These are phyloP conservation scores for Xanthoconium stramineum DNA, from an alignment of 768 basidiomycete species.

Conservation along the genomic window DNA sequence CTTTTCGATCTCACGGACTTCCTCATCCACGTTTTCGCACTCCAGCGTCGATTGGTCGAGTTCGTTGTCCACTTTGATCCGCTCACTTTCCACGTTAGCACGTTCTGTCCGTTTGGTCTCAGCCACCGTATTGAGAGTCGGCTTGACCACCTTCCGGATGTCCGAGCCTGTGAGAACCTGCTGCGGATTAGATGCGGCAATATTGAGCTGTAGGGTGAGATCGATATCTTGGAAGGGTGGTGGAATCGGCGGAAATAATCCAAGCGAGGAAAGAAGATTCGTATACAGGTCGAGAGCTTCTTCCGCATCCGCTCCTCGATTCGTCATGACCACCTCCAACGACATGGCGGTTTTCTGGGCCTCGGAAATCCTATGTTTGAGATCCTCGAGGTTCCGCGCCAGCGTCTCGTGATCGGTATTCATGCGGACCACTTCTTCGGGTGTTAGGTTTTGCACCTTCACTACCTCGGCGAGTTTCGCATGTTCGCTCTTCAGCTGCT, in stretches of 20 bases:
- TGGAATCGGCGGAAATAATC: constrained; percentile 71
- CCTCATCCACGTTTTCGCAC: constrained; percentile 80
- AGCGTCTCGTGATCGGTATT: constrained; percentile 84
- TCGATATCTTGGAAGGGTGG: constrained; percentile 70
- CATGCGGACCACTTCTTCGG: constrained; percentile 90
- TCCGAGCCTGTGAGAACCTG: constrained; percentile 68
- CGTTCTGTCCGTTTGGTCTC: constrained; percentile 70
- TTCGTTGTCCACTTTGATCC: constrained; percentile 78
- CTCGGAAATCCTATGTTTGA: constrained; percentile 72
- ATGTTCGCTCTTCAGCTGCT: constrained; percentile 63
- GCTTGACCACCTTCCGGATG: constrained; percentile 70
- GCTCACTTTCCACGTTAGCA: constrained; percentile 69
- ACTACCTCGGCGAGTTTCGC: constrained; percentile 62
- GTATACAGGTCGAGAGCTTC: constrained; percentile 79
- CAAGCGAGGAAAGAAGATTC: constrained; percentile 68
- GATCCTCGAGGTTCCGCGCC: constrained; percentile 67
- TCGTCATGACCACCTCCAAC: constrained; percentile 80
- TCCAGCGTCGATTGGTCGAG: constrained; percentile 73
- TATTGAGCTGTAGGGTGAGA: constrained; percentile 78
- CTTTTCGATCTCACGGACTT: constrained; percentile 69
- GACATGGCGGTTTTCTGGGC: constrained; percentile 69
- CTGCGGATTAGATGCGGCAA: constrained; percentile 67
- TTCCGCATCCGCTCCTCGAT: constrained; percentile 78
- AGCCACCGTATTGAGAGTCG: constrained; percentile 67
- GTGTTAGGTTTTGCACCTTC: constrained; percentile 82